Conservation (phyloP, 129 eudicot species). For the Flaveria sonorensis region DNA sequence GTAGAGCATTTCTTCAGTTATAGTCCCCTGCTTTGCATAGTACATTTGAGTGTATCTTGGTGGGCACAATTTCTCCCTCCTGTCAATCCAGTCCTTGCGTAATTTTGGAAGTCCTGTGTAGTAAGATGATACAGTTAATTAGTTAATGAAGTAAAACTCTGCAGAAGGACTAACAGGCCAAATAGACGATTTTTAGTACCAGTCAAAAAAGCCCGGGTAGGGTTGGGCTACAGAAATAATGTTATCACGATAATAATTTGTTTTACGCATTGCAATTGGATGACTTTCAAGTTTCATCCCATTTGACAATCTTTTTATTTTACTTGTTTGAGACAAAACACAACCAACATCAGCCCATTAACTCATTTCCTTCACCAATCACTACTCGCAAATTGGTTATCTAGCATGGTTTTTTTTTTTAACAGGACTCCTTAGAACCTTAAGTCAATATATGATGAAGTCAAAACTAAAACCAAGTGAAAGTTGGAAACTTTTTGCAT, state of each 20-base stretch:
- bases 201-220: neutral
- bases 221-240: too few species aligned
- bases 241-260: too few species aligned
- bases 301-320: too few species aligned
- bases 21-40: slow-evolving; percentile 87
- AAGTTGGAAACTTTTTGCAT: slow-evolving; percentile 18
- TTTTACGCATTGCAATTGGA: too few species aligned
- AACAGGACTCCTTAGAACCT: neutral
- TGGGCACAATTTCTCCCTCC: slow-evolving; percentile 64
- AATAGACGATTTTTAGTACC: neutral
- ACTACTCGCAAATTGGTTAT: neutral
- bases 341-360: too few species aligned
- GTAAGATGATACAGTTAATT: neutral
- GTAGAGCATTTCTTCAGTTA: slow-evolving; percentile 93
- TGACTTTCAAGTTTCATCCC: too few species aligned
- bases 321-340: too few species aligned
- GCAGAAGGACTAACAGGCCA: neutral
- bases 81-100: slow-evolving; percentile 83
- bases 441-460: neutral
- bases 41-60: slow-evolving; percentile 96
- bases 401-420: too few species aligned
- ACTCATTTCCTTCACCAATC: too few species aligned
- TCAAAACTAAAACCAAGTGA: neutral
- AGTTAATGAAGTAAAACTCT: neutral
- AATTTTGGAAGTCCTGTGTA: slow-evolving; percentile 79